Evolutionary conservation across 805 yeast genomes (phyloP).

Genomic region (Lipomyces sp.): DNA sequence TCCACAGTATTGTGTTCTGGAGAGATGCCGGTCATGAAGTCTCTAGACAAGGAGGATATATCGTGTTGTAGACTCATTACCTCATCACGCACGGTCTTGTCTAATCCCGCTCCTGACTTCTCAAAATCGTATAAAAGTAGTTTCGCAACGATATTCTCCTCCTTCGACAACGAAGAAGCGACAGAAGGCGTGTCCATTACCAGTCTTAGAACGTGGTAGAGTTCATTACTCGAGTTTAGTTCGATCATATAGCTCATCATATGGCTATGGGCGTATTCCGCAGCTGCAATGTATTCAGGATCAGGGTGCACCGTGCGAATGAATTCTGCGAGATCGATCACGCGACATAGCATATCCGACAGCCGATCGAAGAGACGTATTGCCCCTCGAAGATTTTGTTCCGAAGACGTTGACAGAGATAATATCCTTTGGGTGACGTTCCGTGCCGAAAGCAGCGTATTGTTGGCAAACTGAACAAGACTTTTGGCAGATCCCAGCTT

Average conservation of each 20-base stretch:
- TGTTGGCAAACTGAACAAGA: conserved; percentile 64
- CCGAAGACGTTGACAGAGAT: conserved; percentile 47
- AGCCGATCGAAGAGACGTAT: conserved; percentile 76
- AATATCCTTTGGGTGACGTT: conserved; percentile 62
- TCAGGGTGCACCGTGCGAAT: conserved; percentile 83
- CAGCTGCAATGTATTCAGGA: conserved; percentile 68
- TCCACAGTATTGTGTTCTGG: conserved; percentile 44
- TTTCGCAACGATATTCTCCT: conserved; percentile 82
- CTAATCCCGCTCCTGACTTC: conserved; percentile 86
- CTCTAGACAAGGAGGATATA: conserved; percentile 80
- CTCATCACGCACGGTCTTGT: conserved; percentile 60
- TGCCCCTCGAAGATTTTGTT: conserved; percentile 52
- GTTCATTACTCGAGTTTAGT: conserved; percentile 78
- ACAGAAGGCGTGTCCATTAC: conserved; percentile 55
- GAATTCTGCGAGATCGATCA: conserved; percentile 91
- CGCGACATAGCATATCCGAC: conserved; percentile 87
- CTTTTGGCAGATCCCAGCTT: conserved; percentile 73
- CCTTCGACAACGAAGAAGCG: conserved; percentile 56
- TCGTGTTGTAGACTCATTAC: conserved; percentile 81
- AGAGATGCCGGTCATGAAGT: conserved; percentile 60
- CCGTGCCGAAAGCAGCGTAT: conserved; percentile 70
- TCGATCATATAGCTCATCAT: conserved; percentile 94
- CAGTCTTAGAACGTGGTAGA: conserved; percentile 63
- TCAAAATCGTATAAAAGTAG: conserved; percentile 83
- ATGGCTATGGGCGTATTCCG: conserved; percentile 83